phyloP scores from a whole-genome alignment of 371 early-diverging fungal species.

The Funneliformis caledonium region DNA sequence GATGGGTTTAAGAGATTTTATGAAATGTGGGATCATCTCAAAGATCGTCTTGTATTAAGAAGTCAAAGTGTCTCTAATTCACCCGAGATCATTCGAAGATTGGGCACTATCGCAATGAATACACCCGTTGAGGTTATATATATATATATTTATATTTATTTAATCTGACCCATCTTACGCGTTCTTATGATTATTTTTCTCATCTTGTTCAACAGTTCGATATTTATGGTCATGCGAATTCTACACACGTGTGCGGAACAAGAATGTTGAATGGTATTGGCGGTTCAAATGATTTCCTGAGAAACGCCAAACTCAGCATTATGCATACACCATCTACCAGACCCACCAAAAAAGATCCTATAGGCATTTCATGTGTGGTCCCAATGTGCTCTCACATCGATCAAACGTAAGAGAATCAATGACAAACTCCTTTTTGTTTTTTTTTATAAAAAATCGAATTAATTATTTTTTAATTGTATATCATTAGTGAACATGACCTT shows the following conservation, averaged over 20 bases:
- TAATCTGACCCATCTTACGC: background rate
- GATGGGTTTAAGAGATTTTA: slow-evolving; percentile 58
- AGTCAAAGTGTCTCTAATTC: slow-evolving; percentile 61
- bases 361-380: slow-evolving; percentile 56
- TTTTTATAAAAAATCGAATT: background rate
- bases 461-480: background rate
- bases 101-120: slow-evolving; percentile 64
- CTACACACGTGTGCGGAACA: slow-evolving; percentile 58
- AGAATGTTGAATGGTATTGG: slow-evolving; percentile 62
- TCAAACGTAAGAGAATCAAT: slow-evolving; percentile 46
- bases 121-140: slow-evolving; percentile 53
- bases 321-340: slow-evolving; percentile 61
- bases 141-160: background rate
- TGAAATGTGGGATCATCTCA: slow-evolving; percentile 51
- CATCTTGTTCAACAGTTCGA: slow-evolving; percentile 45
- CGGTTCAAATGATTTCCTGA: slow-evolving; percentile 59
- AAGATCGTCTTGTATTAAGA: slow-evolving; percentile 54
- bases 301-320: slow-evolving; percentile 56
- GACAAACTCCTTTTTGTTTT: background rate
- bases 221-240: slow-evolving; percentile 61
- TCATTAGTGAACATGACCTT: slow-evolving; percentile 53
- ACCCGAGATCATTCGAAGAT: slow-evolving; percentile 58
- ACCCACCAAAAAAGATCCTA: slow-evolving; percentile 55
- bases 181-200: background rate
- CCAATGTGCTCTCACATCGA: slow-evolving; percentile 59